A percentile compares a stretch with the other conserved stretches of the same genome.
phyloP scores from a whole-genome alignment of 2,329 filamentous ascomycete genomes.

The Monosporascus sp. region DNA sequence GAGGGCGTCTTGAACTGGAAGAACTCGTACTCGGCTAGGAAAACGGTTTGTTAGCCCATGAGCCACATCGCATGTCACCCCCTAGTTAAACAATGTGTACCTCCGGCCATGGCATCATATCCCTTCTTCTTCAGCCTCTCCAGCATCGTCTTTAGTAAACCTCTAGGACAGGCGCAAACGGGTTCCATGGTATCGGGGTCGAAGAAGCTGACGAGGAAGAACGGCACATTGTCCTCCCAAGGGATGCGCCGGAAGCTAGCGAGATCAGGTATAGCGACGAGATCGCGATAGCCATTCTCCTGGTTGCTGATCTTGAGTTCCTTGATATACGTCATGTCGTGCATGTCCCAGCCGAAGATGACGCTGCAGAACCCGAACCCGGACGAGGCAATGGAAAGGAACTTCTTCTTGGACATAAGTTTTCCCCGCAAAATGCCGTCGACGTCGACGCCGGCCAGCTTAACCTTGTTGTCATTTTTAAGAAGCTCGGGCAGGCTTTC shows the following conservation, averaged over 20 bases:
- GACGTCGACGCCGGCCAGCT: conserved; percentile 71
- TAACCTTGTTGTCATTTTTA: conserved; percentile 63
- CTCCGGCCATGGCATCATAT: conserved; percentile 70
- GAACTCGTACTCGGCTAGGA: conserved; percentile 72
- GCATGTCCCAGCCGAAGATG: conserved; percentile 86
- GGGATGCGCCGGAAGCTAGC: conserved; percentile 68
- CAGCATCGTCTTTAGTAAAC: conserved; percentile 56
- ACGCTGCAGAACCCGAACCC: conserved; percentile 84
- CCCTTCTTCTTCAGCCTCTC: conserved; percentile 57
- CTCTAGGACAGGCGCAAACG: conserved; percentile 66
- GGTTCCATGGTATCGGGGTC: conserved; percentile 61
- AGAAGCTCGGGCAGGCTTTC: conserved; percentile 58
- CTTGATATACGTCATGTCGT: conserved; percentile 71
- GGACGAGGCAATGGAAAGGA: conserved; percentile 64
- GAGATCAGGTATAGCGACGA: conserved; percentile 69
- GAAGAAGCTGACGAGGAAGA: conserved; percentile 70
- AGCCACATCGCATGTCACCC: no score
- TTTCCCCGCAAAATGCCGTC: conserved; percentile 76
- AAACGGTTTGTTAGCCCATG: not conserved
- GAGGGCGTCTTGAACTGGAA: conserved; percentile 32
- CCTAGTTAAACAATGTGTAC: conserved; percentile 37
- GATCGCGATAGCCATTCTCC: conserved; percentile 72
- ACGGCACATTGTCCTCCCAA: conserved; percentile 72
- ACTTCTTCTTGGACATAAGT: conserved; percentile 78
- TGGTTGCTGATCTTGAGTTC: conserved; percentile 74